Base-by-base conservation (phyloP, 805 yeast species). In the Hanseniaspora guilliermondii region DNA sequence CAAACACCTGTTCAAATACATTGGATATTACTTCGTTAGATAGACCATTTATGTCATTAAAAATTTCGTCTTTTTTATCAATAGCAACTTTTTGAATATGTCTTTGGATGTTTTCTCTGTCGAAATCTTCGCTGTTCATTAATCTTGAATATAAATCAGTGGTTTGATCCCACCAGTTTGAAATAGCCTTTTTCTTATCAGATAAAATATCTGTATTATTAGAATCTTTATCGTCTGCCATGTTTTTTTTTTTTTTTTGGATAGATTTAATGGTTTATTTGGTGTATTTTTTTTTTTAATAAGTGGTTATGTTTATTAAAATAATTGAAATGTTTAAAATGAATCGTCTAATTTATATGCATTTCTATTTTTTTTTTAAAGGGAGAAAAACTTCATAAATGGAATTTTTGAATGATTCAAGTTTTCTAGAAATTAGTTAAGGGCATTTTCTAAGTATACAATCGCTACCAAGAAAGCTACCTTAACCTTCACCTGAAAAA, bases 111-210 rank as follows among this genome's bases (percentile, higher is more conserved):
- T 42, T 53, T 6, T 41, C 53, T 22, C 22, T 41, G 21, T 53
- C 55, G 4, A 35, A 27, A n/a, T 37, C 44, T 4, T 44, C 49
- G 21, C 30, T 41, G 22, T 53, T 50, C 35, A 53, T 22, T 7
- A 53, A 19, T 12, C 36, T 38, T 11, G 50, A 38, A 33, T 55
- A 55, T 1, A 55, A 21, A 6, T 55, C 54, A 11, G 49, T 38
- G 17, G 56, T 55, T 21, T 49, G 54, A 19, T 48, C 48, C 56
- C 56, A 55, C 56, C 56, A 55, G 39, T 55, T 49, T 7, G 52
- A 35, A 30, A 48, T 47, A 14, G 37, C 37, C 24, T 53, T 39
- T 17, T 47, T 47, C 22, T 53, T 53, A 6, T 47, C 44, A 14
- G 45, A 21, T 19, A 36, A 19, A 9, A 37, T 27, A 7, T 49